Conservation (phyloP, 768 basidiomycete genomes). For the Xanthoconium stramineum region DNA sequence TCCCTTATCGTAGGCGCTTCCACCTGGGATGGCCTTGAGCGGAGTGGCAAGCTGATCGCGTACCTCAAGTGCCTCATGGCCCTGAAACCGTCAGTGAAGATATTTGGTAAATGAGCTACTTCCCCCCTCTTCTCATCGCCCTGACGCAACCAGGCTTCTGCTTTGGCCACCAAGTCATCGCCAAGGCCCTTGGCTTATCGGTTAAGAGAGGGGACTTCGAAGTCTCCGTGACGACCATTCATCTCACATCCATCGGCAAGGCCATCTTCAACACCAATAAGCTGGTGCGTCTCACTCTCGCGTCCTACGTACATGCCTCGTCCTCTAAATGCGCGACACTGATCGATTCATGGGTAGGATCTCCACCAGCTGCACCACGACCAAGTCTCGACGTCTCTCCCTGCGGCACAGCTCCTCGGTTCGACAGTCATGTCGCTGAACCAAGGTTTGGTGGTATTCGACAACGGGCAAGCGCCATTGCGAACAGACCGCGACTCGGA, state of each 20-base stretch:
- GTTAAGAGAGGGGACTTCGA: constrained; percentile 26
- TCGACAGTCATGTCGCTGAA: not conserved
- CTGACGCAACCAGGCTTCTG: constrained; percentile 62
- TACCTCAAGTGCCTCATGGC: constrained; percentile 51
- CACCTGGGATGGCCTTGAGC: not conserved
- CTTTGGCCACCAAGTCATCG: constrained; percentile 86
- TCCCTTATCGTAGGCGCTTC: not conserved
- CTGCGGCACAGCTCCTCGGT: not conserved
- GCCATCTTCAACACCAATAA: not conserved
- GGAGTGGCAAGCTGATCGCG: constrained; percentile 44
- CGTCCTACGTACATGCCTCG: not conserved
- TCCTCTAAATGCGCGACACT: not conserved
- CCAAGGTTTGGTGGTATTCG: not conserved
- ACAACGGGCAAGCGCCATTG: not conserved
- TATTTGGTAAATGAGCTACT: constrained; percentile 52
- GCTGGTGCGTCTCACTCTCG: not conserved
- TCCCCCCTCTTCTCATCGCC: not conserved
- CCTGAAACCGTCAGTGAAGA: constrained; percentile 55
- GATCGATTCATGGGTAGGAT: not conserved
- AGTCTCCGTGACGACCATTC: not conserved
- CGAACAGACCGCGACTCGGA: not conserved
- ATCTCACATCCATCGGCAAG: not conserved
- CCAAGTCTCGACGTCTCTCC: not conserved
- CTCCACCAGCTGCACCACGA: not conserved
- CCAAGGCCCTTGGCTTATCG: constrained; percentile 66